Evolutionary conservation across 1,284 basidiomycete genomes (phyloP).

Genomic region (Naganishia sp.): DNA sequence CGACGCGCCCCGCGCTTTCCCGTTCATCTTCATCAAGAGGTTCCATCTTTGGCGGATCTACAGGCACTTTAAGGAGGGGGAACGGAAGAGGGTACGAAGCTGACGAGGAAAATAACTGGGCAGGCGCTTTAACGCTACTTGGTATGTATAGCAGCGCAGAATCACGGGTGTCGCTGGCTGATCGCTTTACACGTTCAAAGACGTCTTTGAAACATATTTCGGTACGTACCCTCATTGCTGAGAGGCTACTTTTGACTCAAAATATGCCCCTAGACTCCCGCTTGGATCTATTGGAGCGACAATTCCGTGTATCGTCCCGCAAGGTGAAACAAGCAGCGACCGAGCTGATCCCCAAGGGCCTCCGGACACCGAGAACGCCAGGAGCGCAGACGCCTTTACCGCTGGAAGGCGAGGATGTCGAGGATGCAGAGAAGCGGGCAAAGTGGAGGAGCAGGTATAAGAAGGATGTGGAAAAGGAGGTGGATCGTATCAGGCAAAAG

Average conservation of each 20-base stretch:
- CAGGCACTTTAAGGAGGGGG: background rate
- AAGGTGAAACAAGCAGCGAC: slow-evolving; percentile 76
- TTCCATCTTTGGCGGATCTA: slow-evolving; percentile 3
- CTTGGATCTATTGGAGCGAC: slow-evolving; percentile 82
- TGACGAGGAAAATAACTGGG: slow-evolving; percentile 34
- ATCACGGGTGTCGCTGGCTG: slow-evolving; percentile 36
- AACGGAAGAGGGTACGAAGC: slow-evolving; percentile 30
- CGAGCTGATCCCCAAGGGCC: slow-evolving; percentile 62
- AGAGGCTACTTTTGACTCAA: background rate
- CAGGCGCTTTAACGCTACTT: slow-evolving; percentile 46
- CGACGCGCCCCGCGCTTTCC: slow-evolving; percentile 4
- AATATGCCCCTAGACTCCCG: slow-evolving; percentile 64
- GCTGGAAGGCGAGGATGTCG: slow-evolving; percentile 38
- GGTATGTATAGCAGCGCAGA: slow-evolving; percentile 36
- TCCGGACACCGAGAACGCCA: slow-evolving; percentile 44
- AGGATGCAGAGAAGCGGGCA: slow-evolving; percentile 33
- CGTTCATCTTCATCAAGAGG: slow-evolving; percentile 9
- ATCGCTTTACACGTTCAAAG: slow-evolving; percentile 34
- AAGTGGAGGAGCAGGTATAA: slow-evolving; percentile 45
- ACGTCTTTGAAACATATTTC: slow-evolving; percentile 55
- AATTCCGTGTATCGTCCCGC: slow-evolving; percentile 80
- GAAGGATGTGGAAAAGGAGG: slow-evolving; percentile 75
- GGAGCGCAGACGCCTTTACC: slow-evolving; percentile 41
- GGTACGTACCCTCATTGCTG: slow-evolving; percentile 37
- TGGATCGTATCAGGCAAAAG: slow-evolving; percentile 74